A percentile compares a stretch with the other conserved stretches of the same genome.
phyloP scores from a whole-genome alignment of 2,329 filamentous ascomycete genomes.

The Arthrobotrys sphaeroides region DNA sequence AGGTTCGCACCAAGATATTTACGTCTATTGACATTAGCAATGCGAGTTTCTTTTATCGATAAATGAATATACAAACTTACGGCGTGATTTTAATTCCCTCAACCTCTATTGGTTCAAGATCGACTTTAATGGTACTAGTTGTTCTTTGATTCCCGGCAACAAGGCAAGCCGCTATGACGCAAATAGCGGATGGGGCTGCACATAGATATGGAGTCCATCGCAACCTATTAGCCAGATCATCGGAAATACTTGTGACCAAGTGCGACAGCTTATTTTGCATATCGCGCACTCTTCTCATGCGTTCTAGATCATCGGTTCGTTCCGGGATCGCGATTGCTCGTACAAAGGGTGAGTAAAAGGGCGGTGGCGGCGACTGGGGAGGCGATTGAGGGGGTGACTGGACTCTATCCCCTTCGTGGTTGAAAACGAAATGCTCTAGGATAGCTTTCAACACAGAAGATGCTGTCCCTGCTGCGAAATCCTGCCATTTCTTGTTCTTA shows the following conservation, averaged over 20 bases:
- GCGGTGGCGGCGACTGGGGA: neutral
- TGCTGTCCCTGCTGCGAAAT: constrained; percentile 18
- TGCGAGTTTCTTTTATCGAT: neutral
- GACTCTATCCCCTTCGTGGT: neutral
- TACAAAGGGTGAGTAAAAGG: too few relatives aligned
- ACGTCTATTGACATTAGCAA: neutral
- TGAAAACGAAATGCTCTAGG: neutral
- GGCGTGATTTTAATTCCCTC: neutral
- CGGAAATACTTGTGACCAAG: neutral
- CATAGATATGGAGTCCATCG: constrained; percentile 6
- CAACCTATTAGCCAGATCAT: neutral
- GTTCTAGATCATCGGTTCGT: too few relatives aligned
- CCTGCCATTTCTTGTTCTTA: constrained; percentile 30
- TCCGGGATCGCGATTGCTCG: too few relatives aligned
- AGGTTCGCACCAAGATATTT: constrained; percentile 10
- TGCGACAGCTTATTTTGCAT: neutral
- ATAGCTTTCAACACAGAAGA: neutral
- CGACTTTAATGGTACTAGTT: neutral
- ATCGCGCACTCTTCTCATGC: neutral
- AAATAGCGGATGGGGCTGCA: constrained; percentile 1
- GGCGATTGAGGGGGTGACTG: neutral
- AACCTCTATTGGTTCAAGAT: neutral
- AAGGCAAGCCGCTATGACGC: neutral
- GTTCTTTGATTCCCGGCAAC: neutral
- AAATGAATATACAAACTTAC: neutral